Base-by-base conservation (phyloP, 139 green algal genomes). In the Chlamydomonas schloesseri region DNA sequence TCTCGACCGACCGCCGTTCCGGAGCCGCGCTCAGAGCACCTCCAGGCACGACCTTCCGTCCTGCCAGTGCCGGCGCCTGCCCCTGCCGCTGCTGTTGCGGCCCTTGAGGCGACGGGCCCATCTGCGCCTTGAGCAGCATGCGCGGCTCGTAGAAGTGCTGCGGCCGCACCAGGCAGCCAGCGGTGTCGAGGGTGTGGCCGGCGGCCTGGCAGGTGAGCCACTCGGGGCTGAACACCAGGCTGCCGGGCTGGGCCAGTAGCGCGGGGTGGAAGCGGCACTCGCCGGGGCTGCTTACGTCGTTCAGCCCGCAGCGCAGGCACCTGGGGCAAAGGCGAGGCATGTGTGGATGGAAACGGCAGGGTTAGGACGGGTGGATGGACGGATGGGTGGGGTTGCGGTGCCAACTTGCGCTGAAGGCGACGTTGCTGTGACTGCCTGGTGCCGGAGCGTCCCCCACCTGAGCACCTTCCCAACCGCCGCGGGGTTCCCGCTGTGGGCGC, bases 191-290 rank as follows among this genome's bases (percentile, higher is more conserved):
- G 4, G 70, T 88, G 82, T 88, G 82, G 8, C 71, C 82, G 31
- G 82, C 82, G 3, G 82, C 82, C 71, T 82, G 36, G 82, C 82
- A 88, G n/a, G 82, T 31, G 57, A 88, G 65, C 47, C 72, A 90
- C 87, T 90, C 87, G 33, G 87, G 87, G 0, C 55, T 68, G 69
- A 88, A 87, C 23, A 46, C 37, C 13, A 90, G 80, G 36, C 70
- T 37, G 46, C 87, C 80, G 18, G 87, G 87, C 55, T 84, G 57
- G 28, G 17, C 13, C n/a, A 90, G 72, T 65, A 90, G 71, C 2
- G 79, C 87, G 31, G 87, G 87, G 62, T 90, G 87, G 71, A 90
- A 90, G 58, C 69, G 57, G 65, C 87, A 90, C 24, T 67, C 62
- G 36, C 86, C 80, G 28, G 79, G 86, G 71, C 71, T 81, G 79